Base-by-base conservation (phyloP, 2,329 filamentous ascomycete genomes). In the Lecanicillium sp. region DNA sequence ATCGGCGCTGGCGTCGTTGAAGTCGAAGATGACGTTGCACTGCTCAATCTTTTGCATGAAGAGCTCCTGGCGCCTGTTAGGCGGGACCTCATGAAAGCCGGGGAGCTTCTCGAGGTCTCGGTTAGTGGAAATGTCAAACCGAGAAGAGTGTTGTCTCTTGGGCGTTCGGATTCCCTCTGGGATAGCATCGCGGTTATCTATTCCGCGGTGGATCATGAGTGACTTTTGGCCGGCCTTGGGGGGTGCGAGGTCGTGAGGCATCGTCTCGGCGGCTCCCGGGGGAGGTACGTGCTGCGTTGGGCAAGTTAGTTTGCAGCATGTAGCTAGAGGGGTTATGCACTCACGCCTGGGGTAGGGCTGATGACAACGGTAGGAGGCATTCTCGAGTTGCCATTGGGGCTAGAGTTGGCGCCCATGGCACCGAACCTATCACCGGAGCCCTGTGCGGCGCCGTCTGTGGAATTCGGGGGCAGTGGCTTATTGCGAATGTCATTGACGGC, bases 21-120 rank as follows among this genome's bases (percentile, higher is more conserved):
- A 98, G 71, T 98, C 93, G 64, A 98, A 98, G 61, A 98, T 98
- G 73, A 98, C 94, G 65, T 98, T 98, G 75, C 93, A 98, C 67
- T 98, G 93, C 61, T 97, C 93, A 58, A 98, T 93, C 77, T 98
- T 98, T 65, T 97, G 90, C 90, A 98, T 96, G 70, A 98, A 98
- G 15, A 98, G 79, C 59, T 97, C 91, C 69, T 96, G 90, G 53
- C 93, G 83, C 54, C 91, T 83, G 64, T 95, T 95, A 14, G 93
- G 93, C 10, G 91, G 87, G 21, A 97, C 93, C 68, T 98, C 93
- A 62, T 98, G 93, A 68, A 98, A 98, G 29, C 93, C 93, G 1
- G 93, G 91, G 20, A 98, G 76, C 71, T 98, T 98, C 67, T 98
- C 93, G 43, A 98, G 77, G 67, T 98, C 93, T 61, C 93, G 83